Evolutionary conservation across 345 rosid species (phyloP), one percentile per base, ranked within the genome.

Genomic region (Rhodamnia argentea): DNA sequence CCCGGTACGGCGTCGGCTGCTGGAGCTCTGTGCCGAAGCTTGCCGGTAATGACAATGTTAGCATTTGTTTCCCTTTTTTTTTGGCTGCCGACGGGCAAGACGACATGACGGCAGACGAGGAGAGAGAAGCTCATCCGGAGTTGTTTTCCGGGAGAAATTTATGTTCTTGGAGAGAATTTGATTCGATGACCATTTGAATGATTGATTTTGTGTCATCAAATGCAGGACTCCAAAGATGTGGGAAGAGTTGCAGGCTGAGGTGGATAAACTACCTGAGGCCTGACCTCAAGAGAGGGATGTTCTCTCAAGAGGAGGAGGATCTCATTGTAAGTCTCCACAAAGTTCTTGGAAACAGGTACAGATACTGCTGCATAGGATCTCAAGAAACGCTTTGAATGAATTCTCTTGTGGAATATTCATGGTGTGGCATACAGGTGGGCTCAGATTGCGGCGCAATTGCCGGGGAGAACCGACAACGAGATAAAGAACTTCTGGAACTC

Each of bases 261-360:
- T 96, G 99, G 99, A 93, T 96, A 86, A 96, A 96, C 84, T 96
- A 96, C 91, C 87, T 96, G 92, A 93, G 99, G 87, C 99, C 99
- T 87, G 98, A 96, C 84, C 93, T 96, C 60, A 95, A 96, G 85
- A 93, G 98, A 87, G 93, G 93, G 75, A 88, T 88, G 89, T 91
- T 91, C 59, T 91, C 93, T 13, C 91, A 87, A 5, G 91, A 89
- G 76, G 93, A 91, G 70, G 93, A 91, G 82, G 89, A 91, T 85
- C 91, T 86, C 82, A 90, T 91, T 23, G 47, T 90, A 84, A 87
- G 85, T 51, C 88, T 90, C 59, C 93, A 91, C 75, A 83, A 87
- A 89, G 56, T 89, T 29, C 84, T 91, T 85, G 93, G 93, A 13
- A 91, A 91, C 87, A 90, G 92, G 93, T 91, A 88, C 14, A 10